Evolutionary conservation across 1,139 yeast species (phyloP), one percentile per base, ranked within the genome.

Genomic region (Pichia sp.): DNA sequence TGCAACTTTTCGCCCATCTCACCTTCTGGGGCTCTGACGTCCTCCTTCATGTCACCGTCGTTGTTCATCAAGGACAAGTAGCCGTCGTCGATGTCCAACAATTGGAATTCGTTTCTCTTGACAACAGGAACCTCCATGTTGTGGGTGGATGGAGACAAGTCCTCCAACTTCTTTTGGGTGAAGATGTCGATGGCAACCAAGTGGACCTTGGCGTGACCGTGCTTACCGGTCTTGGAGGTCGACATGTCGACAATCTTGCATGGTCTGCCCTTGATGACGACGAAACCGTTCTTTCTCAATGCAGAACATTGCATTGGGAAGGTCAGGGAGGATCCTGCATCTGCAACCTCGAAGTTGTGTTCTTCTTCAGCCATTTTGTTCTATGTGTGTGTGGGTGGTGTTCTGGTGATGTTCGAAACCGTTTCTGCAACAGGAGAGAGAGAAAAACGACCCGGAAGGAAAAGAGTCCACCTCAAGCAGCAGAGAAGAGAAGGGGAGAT

Each of bases 131-230:
- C 98, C 80, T 93, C 98, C 98, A 93, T 92, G 82, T 93, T 93
- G 85, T 93, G 99, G 82, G 99, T 93, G 64, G 99, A 93, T 79
- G 99, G 99, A 67, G 99, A 93, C 77, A 93, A 88, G 80, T 93
- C 99, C 84, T 93, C 99, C 79, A 92, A 86, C 84, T 93, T 93
- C 92, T 93, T 95, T 79, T 92, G 90, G 72, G 99, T 93, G 92
- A 93, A 93, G 77, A 93, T 92, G 77, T 93, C 99, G 71, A 87
- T 85, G 76, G 98, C 98, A 67, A 93, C 97, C 81, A 93, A 85
- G 81, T 93, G 98, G 78, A 93, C 99, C 86, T 93, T 93, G 76
- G 99, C 99, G 93, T 93, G 99, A 81, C 99, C 99, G 87, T 93
- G 99, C 97, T 93, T 93, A 82, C 99, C 99, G 70, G 99, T 93